phyloP scores from a whole-genome alignment of 495 filamentous ascomycete species.

The Xylaria grammica region DNA sequence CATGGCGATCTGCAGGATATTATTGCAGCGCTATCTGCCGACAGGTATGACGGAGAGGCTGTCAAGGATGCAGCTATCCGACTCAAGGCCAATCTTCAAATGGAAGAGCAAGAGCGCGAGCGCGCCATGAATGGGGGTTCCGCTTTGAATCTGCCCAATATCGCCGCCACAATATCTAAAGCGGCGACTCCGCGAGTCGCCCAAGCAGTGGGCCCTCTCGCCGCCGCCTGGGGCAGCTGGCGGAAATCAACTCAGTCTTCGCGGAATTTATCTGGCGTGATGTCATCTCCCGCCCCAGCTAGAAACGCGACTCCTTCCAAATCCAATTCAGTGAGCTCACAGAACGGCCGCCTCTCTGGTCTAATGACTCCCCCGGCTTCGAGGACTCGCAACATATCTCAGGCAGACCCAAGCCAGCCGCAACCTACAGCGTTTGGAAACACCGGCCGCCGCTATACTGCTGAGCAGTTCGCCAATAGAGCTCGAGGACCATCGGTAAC shows the following conservation, averaged over 20 bases:
- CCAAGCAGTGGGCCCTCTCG: constrained; percentile 76
- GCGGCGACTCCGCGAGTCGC: constrained; percentile 79
- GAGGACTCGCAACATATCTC: constrained; percentile 62
- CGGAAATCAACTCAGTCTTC: constrained; percentile 76
- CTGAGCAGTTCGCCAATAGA: constrained; percentile 53
- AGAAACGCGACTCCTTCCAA: constrained; percentile 68
- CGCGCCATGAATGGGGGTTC: constrained; percentile 62
- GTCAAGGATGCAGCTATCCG: constrained; percentile 91
- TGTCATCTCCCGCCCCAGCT: constrained; percentile 45
- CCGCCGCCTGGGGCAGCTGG: constrained; percentile 72
- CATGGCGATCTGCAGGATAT: constrained; percentile 92
- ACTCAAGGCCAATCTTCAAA: constrained; percentile 90
- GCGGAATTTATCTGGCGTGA: constrained; percentile 40
- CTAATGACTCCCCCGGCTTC: constrained; percentile 83
- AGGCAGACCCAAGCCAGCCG: constrained; percentile 31
- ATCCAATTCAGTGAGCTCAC: constrained; percentile 50
- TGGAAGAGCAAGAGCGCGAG: constrained; percentile 95
- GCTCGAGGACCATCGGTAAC: constrained; percentile 44
- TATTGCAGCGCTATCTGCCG: constrained; percentile 74
- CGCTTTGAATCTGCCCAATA: constrained; percentile 57
- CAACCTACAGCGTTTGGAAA: constrained; percentile 58
- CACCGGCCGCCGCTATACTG: constrained; percentile 57
- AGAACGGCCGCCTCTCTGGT: constrained; percentile 63
- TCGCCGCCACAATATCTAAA: constrained; percentile 56
- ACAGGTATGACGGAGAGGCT: constrained; percentile 72